Evolutionary conservation across 345 rosid genomes (phyloP).

Genomic region (Salix koriyanagi): DNA sequence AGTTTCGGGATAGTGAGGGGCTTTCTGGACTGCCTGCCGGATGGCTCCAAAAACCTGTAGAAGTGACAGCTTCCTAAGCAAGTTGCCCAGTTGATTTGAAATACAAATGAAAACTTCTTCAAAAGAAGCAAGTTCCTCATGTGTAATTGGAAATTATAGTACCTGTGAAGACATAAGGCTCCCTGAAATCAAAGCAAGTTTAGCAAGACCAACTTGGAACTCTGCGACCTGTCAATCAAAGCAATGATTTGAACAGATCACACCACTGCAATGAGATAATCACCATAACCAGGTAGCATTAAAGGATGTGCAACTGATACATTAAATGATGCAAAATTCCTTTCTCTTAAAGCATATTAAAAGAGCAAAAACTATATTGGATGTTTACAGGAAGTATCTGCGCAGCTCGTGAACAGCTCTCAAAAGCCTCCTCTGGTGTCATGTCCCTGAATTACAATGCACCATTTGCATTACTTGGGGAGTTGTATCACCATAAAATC

Average conservation of each 20-base stretch:
- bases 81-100: not conserved
- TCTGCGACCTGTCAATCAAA: conserved; percentile 66
- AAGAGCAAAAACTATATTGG: conserved; percentile 8
- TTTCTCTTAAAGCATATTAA: not conserved
- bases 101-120: not conserved
- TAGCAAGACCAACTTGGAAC: conserved; percentile 87
- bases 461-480: not conserved
- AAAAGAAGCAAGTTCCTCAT: not conserved
- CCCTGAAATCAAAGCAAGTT: conserved; percentile 67
- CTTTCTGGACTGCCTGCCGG: conserved; percentile 81
- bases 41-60: conserved; percentile 80
- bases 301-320: not conserved
- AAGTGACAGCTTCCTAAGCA: not conserved
- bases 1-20: conserved; percentile 73
- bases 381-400: conserved; percentile 76
- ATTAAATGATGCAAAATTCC: not conserved
- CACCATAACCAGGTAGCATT: not conserved
- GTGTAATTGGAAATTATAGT: not conserved
- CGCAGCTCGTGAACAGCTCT: conserved; percentile 88
- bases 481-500: not conserved
- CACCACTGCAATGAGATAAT: not conserved
- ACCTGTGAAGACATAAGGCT: conserved; percentile 81
- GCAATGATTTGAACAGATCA: conserved; percentile 5
- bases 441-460: conserved; percentile 48
- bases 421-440: conserved; percentile 68